Base-by-base conservation (phyloP, 2,329 filamentous ascomycete genomes). In the Ceratocystis variospora region DNA sequence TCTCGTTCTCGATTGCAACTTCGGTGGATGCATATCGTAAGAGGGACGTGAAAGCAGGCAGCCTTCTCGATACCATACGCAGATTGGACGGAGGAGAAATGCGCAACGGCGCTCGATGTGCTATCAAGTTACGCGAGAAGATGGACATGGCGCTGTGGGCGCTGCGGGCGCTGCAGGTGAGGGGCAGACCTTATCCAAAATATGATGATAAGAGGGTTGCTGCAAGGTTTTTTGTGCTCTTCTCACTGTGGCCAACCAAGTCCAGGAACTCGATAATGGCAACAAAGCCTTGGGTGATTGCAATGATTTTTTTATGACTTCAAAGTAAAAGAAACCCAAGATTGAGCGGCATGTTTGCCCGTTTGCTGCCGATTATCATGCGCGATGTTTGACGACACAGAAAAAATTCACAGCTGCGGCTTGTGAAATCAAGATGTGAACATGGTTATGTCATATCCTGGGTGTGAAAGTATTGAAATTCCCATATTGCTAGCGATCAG, bases 1-100 rank as follows among this genome's bases (percentile, higher is more conserved):
- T 64, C 61, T 55, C 66, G 19, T 68, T 68, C 37, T 65, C 63
- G 6, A 37, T n/a, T 45, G 61, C 28, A 22, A 48, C 48, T 22
- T 66, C 22, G 12, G 62, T 67, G 19, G 66, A 68, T 19, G 66
- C 66, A 37, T 50, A 48, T 48, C 63, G 63, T 37, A 31, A 33
- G 3, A 63, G 10, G 19, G 37, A n/a, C 44, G 55, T 22, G 5
- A 61, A 46, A 37, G 25, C 15, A 33, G 55, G 55, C 7, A 31
- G 2, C n/a, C 28, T 33, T 4, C 33, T 17, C 1, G 12, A 8
- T 7, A 17, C 31, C 12, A 25, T 25, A 8, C 55, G 55, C 55
- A 59, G 17, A 37, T 59, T 37, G 55, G 17, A 37, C n/a, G 28
- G 17, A 15, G 55, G 8, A 37, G 17, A n/a, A 10, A 59, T 28